These are phyloP conservation scores for Saxophila tyrrhenica DNA, from an alignment of 495 filamentous ascomycete species.

Conservation along the genomic window DNA sequence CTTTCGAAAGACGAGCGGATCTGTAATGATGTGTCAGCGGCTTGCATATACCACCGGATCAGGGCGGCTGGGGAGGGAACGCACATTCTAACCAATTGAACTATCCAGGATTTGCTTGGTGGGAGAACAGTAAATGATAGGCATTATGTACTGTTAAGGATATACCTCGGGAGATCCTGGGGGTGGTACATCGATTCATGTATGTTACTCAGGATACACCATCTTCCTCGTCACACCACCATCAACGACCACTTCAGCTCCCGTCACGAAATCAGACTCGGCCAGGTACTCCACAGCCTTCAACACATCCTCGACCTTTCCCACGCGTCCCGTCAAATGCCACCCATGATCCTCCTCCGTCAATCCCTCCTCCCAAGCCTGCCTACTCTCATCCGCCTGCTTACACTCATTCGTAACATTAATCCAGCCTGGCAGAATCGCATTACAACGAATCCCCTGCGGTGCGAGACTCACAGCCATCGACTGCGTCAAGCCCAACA, in stretches of 20 bases:
- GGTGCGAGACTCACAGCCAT: conserved; percentile 21
- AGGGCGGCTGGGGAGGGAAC: background rate
- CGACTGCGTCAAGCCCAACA: conserved; percentile 23
- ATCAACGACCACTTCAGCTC: conserved; percentile 23
- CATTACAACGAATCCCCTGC: conserved; percentile 22
- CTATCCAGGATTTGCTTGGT: background rate
- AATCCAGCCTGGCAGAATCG: conserved; percentile 26
- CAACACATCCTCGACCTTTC: conserved; percentile 22
- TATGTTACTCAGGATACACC: conserved; percentile 25
- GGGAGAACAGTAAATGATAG: background rate
- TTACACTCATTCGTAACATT: conserved; percentile 23
- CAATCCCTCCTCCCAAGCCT: conserved; percentile 20
- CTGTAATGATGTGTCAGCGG: background rate
- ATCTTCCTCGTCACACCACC: conserved; percentile 25
- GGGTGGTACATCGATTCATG: too few species aligned
- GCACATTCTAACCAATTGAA: conserved; percentile 1
- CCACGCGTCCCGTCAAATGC: conserved; percentile 24
- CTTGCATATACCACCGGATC: background rate
- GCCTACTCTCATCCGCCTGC: conserved; percentile 18
- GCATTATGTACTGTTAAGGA: background rate
- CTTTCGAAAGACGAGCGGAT: background rate
- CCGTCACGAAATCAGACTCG: conserved; percentile 20
- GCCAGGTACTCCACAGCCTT: conserved; percentile 26
- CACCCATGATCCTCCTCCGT: conserved; percentile 21
- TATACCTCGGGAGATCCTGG: background rate